These are phyloP conservation scores for Aspergillus fijiensis DNA, from an alignment of 2,329 filamentous ascomycete genomes.

Conservation along the genomic window DNA sequence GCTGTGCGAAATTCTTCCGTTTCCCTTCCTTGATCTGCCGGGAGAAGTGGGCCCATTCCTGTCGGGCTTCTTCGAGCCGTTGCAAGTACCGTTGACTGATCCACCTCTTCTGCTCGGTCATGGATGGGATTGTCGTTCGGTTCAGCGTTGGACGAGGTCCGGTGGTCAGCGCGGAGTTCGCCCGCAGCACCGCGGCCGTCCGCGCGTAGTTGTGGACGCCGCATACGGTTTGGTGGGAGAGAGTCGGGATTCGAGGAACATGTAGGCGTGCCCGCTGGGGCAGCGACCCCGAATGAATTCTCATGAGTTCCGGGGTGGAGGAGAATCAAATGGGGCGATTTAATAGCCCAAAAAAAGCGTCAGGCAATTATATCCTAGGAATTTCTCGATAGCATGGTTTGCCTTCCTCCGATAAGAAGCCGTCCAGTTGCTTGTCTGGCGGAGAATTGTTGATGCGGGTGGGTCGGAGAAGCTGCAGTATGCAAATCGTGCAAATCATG, in stretches of 20 bases:
- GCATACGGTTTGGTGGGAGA: slow-evolving; percentile 16
- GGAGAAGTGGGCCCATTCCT: slow-evolving; percentile 42
- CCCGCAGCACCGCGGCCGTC: slow-evolving; percentile 19
- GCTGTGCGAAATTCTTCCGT: slow-evolving; percentile 44
- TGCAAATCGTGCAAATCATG: not conserved
- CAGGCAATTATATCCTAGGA: not conserved
- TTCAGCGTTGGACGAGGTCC: slow-evolving; percentile 17
- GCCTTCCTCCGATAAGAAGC: slow-evolving; percentile 21
- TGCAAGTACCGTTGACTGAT: slow-evolving; percentile 40
- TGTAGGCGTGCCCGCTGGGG: slow-evolving; percentile 25
- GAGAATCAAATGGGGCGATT: not conserved
- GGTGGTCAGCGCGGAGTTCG: slow-evolving; percentile 15
- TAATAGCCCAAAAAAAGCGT: not conserved
- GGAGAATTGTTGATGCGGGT: slow-evolving; percentile 28
- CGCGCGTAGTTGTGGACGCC: slow-evolving; percentile 27
- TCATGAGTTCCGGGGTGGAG: slow-evolving; percentile 24
- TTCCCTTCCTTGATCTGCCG: slow-evolving; percentile 45
- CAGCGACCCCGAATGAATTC: slow-evolving; percentile 23
- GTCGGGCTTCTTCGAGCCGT: slow-evolving; percentile 40
- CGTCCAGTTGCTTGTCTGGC: slow-evolving; percentile 11
- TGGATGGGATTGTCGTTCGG: not conserved
- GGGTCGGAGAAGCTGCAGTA: not conserved
- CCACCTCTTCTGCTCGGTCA: slow-evolving; percentile 31
- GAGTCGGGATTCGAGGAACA: slow-evolving; percentile 8
- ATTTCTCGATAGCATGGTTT: not conserved